Base-by-base conservation (phyloP, 1,284 basidiomycete species). In the Heterobasidion occidentale region DNA sequence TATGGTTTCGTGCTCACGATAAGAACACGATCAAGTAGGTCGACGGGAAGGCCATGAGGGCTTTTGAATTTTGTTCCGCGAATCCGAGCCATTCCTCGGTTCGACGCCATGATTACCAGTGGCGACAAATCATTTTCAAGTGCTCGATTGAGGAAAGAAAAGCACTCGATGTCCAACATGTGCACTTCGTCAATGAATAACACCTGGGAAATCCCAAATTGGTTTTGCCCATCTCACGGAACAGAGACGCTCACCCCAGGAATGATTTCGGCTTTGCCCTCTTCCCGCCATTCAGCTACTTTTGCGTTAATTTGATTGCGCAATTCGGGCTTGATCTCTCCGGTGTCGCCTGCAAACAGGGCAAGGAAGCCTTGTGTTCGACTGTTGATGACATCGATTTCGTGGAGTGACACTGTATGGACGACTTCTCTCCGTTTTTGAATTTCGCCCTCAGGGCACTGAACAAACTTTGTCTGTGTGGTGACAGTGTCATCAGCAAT, bases 141-240 rank as follows among this genome's bases (percentile, higher is more conserved):
- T 6, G 96, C 96, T 47, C 96, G 85, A 72, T 99, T 99, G 60
- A 99, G 78, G 81, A 96, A 99, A 8, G 94, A 97, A 79, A 98
- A 98, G 70, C 96, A 99, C 72, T 99, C 96, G 61, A 99, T 97
- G 71, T 99, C 96, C 61, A 99, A 86, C 96, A 99, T 99, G 77
- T 99, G 97, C 15, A 98, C 94, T 73, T 98, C 92, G 69, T 94
- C 91, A 63, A 94, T 94, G 75, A 94, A 94, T 15, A 94, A 76
- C 11, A 94, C 90, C 90, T 92, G 44, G 15, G 51, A 42, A 19
- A 48, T 11, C 2, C n/a, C 19, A 17, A 48, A 17, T 48, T 48
- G 11, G 11, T n/a, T 42, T 49, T 27, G 14, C 14, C 14, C 17
- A 49, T 27, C 27, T 27, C 27, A 51, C 47, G 52, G 35, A 42